A percentile compares a stretch with the other conserved stretches of the same genome.
Evolutionary conservation across 2,329 filamentous ascomycete species (phyloP).

Genomic region (Dactylellina drechsleri): DNA sequence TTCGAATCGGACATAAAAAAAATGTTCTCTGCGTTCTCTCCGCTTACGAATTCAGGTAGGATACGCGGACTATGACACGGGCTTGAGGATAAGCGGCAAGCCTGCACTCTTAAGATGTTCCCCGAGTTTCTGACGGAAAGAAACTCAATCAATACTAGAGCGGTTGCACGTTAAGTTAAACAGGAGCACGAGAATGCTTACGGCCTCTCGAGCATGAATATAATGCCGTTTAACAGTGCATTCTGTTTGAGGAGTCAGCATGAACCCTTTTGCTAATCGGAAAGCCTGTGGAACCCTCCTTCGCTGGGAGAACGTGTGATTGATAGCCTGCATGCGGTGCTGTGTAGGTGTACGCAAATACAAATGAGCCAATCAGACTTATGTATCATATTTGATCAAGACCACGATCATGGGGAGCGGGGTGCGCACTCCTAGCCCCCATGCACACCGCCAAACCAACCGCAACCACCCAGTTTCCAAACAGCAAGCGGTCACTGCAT

Average conservation of each 20-base stretch:
- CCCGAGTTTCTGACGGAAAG: too few species aligned
- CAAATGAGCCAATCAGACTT: conserved; percentile 40
- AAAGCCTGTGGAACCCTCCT: conserved; percentile 24
- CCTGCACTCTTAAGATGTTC: too few species aligned
- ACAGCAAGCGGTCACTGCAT: not conserved
- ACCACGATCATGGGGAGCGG: conserved; percentile 41
- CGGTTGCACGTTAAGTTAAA: too few species aligned
- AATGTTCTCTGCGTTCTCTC: conserved; percentile 33
- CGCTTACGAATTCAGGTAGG: not conserved
- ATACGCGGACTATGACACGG: too few species aligned
- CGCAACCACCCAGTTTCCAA: not conserved
- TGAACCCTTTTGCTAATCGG: not conserved
- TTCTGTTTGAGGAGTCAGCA: too few species aligned
- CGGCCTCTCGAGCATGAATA: too few species aligned
- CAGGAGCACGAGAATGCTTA: too few species aligned
- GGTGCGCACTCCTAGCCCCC: conserved; percentile 34
- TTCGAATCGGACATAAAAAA: conserved; percentile 33
- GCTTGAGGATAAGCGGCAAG: too few species aligned
- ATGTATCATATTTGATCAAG: conserved; percentile 38
- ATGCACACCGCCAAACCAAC: conserved; percentile 2
- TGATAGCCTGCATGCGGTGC: conserved; percentile 42
- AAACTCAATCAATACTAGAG: too few species aligned
- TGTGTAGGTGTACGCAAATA: conserved; percentile 30
- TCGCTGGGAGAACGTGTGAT: conserved; percentile 42
- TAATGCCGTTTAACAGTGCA: too few species aligned